phyloP scores from a whole-genome alignment of 305 asterid species.

The Andrographis paniculata region DNA sequence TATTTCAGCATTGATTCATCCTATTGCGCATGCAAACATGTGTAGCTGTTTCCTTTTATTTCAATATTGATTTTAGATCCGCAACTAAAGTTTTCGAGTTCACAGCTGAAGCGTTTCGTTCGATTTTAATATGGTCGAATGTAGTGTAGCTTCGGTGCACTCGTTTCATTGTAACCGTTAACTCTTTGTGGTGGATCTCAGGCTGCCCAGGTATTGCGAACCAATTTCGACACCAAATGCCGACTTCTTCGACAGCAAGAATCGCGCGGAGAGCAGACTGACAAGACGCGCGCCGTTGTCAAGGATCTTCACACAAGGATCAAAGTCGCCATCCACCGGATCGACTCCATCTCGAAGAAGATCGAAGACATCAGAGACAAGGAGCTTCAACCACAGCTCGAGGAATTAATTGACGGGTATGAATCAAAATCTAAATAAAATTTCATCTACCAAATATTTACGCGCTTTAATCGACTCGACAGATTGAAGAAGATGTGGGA shows the following conservation, averaged over 20 bases:
- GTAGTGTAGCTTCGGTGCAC: too few relatives aligned
- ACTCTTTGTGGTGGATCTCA: too few relatives aligned
- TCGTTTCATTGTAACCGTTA: too few relatives aligned
- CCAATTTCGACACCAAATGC: conserved; percentile 68
- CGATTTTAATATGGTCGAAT: too few relatives aligned
- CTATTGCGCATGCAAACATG: too few relatives aligned
- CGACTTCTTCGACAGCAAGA: conserved; percentile 78
- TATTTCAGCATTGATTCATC: too few relatives aligned
- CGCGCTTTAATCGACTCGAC: not conserved
- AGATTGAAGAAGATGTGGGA: conserved; percentile 96
- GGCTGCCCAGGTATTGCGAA: conserved; percentile 69
- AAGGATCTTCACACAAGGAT: conserved; percentile 92
- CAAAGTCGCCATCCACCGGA: conserved; percentile 84
- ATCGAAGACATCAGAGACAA: conserved; percentile 87
- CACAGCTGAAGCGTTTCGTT: too few relatives aligned
- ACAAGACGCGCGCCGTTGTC: conserved; percentile 79
- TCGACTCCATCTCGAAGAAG: conserved; percentile 73
- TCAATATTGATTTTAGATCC: too few relatives aligned
- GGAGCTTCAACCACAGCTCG: conserved; percentile 96
- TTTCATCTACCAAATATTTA: conserved; percentile 2
- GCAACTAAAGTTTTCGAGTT: too few relatives aligned
- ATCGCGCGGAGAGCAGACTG: conserved; percentile 59
- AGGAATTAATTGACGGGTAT: conserved; percentile 95
- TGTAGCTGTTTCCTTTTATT: too few relatives aligned
- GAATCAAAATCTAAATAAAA: conserved; percentile 11